A percentile compares a stretch with the other conserved stretches of the same genome.
Evolutionary conservation across 768 basidiomycete genomes (phyloP).

Genomic region (Termitomyces sp.): DNA sequence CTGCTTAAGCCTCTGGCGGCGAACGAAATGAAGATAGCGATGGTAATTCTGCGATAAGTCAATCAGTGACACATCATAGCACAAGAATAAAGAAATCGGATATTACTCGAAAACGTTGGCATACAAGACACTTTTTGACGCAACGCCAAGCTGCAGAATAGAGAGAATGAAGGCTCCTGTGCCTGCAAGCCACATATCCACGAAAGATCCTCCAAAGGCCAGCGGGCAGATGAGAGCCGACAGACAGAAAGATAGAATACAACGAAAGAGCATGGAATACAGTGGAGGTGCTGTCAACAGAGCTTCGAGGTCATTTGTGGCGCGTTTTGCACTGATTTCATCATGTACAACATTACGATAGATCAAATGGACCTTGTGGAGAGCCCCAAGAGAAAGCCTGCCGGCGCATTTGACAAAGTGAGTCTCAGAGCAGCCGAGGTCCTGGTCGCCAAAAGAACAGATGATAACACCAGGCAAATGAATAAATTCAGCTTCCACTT

Average conservation of each 20-base stretch:
- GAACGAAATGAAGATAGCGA: slow-evolving; percentile 80
- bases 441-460: slow-evolving; percentile 85
- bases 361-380: slow-evolving; percentile 80
- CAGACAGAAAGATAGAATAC: slow-evolving; percentile 63
- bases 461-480: slow-evolving; percentile 81
- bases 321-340: slow-evolving; percentile 80
- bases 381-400: slow-evolving; percentile 75
- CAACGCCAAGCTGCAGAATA: slow-evolving; percentile 70
- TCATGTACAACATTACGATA: slow-evolving; percentile 92
- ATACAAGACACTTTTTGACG: slow-evolving; percentile 74
- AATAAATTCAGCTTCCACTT: slow-evolving; percentile 89
- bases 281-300: slow-evolving; percentile 63
- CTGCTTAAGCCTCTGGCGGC: slow-evolving; percentile 78
- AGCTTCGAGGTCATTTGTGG: slow-evolving; percentile 56
- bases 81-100: background rate
- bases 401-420: slow-evolving; percentile 82
- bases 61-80: slow-evolving; percentile 22
- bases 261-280: slow-evolving; percentile 61
- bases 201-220: slow-evolving; percentile 78
- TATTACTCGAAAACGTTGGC: slow-evolving; percentile 87
- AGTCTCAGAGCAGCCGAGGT: slow-evolving; percentile 86
- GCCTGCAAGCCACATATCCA: slow-evolving; percentile 86
- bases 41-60: slow-evolving; percentile 57
- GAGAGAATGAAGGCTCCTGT: slow-evolving; percentile 62
- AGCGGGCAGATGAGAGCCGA: slow-evolving; percentile 80